Conservation (phyloP, 2,329 filamentous ascomycete species). For the Neofusicoccum cordaticola region DNA sequence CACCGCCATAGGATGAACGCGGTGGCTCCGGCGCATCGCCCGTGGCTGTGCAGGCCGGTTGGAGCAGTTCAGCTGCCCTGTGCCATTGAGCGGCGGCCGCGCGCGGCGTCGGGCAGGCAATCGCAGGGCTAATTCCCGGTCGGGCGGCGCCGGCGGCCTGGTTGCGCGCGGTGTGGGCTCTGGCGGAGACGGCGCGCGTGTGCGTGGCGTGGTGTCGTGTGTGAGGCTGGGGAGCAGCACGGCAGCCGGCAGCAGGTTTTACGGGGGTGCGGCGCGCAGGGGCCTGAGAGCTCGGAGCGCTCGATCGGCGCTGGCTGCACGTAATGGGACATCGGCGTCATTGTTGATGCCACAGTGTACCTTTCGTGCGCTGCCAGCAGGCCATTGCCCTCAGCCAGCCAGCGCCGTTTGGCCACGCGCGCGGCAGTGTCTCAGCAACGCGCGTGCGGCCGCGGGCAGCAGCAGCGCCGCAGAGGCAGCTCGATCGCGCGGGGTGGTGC, state of each 20-base stretch:
- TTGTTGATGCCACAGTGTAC: slow-evolving; percentile 13
- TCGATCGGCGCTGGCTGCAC: slow-evolving; percentile 3
- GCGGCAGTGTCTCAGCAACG: not conserved
- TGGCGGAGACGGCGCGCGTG: not conserved
- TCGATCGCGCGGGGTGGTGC: slow-evolving; percentile 4
- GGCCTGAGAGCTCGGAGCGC: not conserved
- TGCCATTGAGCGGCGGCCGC: not conserved
- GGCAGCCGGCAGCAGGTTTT: slow-evolving; percentile 1
- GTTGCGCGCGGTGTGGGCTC: too few species aligned
- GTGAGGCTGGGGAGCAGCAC: slow-evolving; percentile 4
- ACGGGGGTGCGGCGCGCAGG: slow-evolving; percentile 8
- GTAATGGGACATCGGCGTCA: slow-evolving; percentile 8
- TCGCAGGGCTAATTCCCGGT: not conserved
- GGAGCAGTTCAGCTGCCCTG: not conserved
- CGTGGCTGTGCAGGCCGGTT: slow-evolving; percentile 1
- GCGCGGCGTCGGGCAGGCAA: not conserved
- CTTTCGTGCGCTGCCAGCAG: not conserved
- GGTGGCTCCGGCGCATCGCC: not conserved
- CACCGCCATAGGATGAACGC: slow-evolving; percentile 6
- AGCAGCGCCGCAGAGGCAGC: not conserved
- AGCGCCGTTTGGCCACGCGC: slow-evolving; percentile 6
- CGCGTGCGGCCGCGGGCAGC: not conserved
- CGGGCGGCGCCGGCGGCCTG: not conserved
- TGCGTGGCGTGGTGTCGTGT: slow-evolving; percentile 10
- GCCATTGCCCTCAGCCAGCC: not conserved